phyloP scores from a whole-genome alignment of 108 stramenopile genomes.

The Phaeodactylum tricornutum region DNA sequence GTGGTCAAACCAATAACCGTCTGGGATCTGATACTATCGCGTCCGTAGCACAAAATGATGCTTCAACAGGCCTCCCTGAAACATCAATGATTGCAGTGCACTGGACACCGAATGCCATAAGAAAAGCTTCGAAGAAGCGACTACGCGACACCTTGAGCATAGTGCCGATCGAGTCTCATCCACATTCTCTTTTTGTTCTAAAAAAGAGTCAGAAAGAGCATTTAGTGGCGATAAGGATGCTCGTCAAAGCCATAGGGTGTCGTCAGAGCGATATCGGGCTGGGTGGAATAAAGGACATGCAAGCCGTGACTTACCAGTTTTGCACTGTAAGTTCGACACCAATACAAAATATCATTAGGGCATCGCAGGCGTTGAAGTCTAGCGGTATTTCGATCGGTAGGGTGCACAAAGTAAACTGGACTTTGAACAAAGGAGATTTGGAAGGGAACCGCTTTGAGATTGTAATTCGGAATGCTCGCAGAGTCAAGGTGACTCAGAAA shows the following conservation, averaged over 20 bases:
- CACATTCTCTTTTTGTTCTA: conserved; percentile 43
- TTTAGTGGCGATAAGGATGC: conserved; percentile 34
- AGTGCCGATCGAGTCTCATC: conserved; percentile 3
- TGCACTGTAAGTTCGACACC: conserved; percentile 36
- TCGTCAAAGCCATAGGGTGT: conserved; percentile 40
- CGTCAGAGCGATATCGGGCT: conserved; percentile 61
- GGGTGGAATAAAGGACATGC: conserved; percentile 81
- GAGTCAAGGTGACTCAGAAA: conserved; percentile 22
- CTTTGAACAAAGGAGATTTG: conserved; percentile 34
- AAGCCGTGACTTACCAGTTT: conserved; percentile 80
- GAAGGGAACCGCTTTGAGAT: conserved; percentile 71
- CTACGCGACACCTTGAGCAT: conserved; percentile 6
- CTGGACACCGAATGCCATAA: conserved; percentile 30
- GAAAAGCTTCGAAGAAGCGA: conserved; percentile 13
- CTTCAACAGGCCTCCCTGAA: too few relatives aligned
- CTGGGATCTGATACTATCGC: too few relatives aligned
- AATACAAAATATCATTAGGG: not conserved
- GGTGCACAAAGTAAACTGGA: conserved; percentile 18
- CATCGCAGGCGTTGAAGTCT: too few relatives aligned
- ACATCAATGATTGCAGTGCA: conserved; percentile 32
- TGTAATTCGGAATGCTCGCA: conserved; percentile 34
- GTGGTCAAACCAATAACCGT: too few relatives aligned
- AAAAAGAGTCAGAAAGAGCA: conserved; percentile 69
- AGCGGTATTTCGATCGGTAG: conserved; percentile 15
- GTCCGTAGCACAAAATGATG: too few relatives aligned